Percentiles rank a stretch among this genome's conserved stretches.
These are phyloP conservation scores for Chrysophaeum taylorii DNA, from an alignment of 352 stramenopile genomes.

Conservation along the genomic window DNA sequence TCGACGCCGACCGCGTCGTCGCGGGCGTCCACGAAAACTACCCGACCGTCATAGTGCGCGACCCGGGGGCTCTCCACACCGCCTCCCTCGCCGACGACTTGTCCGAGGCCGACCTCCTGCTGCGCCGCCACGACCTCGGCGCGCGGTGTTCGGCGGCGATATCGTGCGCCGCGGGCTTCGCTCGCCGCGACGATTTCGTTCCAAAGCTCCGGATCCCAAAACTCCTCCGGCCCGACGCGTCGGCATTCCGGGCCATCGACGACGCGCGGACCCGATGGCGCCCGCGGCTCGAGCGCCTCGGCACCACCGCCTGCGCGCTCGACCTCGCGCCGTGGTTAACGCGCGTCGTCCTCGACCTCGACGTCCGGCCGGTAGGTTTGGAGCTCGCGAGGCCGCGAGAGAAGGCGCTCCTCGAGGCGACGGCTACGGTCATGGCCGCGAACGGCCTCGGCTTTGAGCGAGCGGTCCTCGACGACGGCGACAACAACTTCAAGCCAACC, in stretches of 20 bases:
- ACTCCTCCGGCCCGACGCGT: too few relatives aligned
- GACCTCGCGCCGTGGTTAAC: constrained; percentile 8
- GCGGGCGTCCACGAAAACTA: constrained; percentile 75
- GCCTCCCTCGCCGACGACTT: constrained; percentile 13
- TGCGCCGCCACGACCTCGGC: too few relatives aligned
- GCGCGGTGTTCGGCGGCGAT: too few relatives aligned
- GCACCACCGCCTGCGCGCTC: background rate
- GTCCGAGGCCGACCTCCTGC: constrained; percentile 3
- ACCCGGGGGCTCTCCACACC: constrained; percentile 36
- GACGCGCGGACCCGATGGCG: background rate
- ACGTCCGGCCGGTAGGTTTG: constrained; percentile 13
- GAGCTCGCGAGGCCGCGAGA: constrained; percentile 14
- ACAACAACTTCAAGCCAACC: too few relatives aligned
- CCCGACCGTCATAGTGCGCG: constrained; percentile 67
- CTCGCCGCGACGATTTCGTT: too few relatives aligned
- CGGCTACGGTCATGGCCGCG: background rate
- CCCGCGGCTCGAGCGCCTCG: background rate
- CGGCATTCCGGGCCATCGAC: background rate
- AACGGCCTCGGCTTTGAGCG: constrained; percentile 18
- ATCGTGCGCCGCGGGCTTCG: too few relatives aligned
- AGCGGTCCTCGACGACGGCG: background rate
- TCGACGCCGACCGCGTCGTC: constrained; percentile 64
- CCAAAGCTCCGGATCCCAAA: too few relatives aligned
- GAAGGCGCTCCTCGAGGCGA: background rate
- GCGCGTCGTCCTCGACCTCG: background rate